Evolutionary conservation across 306 rosid genomes (phyloP).

Genomic region (Abrus precatorius): DNA sequence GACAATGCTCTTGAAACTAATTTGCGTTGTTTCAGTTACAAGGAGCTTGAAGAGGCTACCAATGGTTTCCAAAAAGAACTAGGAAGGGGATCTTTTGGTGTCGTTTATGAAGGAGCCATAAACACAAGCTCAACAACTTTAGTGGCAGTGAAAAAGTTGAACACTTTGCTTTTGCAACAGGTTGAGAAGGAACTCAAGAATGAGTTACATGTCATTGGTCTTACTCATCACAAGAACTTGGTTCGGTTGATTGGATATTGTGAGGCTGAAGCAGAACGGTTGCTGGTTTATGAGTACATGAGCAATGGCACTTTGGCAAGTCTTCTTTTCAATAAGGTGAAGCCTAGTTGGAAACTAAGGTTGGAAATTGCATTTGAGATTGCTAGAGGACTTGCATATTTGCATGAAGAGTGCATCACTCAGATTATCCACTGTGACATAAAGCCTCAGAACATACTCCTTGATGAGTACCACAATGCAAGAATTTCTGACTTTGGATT

Average conservation of each 20-base stretch:
- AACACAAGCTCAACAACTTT: not conserved
- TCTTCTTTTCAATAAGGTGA: constrained; percentile 3
- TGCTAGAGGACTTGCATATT: constrained; percentile 15
- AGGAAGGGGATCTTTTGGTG: constrained; percentile 32
- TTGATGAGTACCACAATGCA: constrained; percentile 32
- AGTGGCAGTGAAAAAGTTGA: not conserved
- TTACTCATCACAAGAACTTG: constrained; percentile 25
- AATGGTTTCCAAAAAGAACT: constrained; percentile 11
- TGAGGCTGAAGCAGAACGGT: constrained; percentile 15
- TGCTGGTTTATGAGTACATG: constrained; percentile 26
- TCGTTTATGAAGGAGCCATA: constrained; percentile 35
- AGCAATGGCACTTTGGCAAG: constrained; percentile 29
- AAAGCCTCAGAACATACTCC: constrained; percentile 44
- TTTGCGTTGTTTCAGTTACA: constrained; percentile 2
- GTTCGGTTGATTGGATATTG: constrained; percentile 11
- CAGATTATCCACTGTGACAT: constrained; percentile 47
- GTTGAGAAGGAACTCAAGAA: constrained; percentile 5
- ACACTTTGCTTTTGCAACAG: not conserved
- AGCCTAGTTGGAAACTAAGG: constrained; percentile 6
- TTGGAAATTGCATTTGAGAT: not conserved
- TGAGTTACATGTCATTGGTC: constrained; percentile 9
- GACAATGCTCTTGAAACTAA: not conserved
- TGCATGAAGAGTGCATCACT: constrained; percentile 40
- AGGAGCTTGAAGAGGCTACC: constrained; percentile 26
- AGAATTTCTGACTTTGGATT: constrained; percentile 43